Evolutionary conservation across 805 yeast genomes (phyloP), one percentile per base, ranked within the genome.

Genomic region (Ogataea pilisensis): DNA sequence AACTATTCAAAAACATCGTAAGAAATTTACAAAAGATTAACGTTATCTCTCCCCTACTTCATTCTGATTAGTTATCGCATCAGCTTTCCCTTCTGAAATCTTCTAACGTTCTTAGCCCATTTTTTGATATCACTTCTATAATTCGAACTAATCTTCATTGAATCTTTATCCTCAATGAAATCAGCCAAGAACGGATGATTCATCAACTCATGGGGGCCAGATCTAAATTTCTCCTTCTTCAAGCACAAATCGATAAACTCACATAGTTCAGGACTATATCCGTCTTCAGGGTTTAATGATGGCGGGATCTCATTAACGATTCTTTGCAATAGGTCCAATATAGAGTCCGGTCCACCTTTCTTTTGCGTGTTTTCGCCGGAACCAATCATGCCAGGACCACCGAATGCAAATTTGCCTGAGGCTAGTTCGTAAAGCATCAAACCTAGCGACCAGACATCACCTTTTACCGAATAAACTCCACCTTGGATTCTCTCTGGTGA

Each of bases 401-500:
- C 75, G 69, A 90, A 81, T 2, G 96, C 93, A 51, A 84, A 82
- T 39, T 71, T 72, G 0, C 98, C 98, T 3, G 85, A 78, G 1
- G 96, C 91, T 38, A 93, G 68, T 61, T 93, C 98, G 37, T 87
- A 78, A 31, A 93, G 69, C 82, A 90, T 85, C 34, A 93, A 68
- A 1, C 99, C 99, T 50, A 90, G 66, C 0, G 97, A 88, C 99
- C 99, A 93, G 11, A 93, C 91, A 61, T 93, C 99, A 29, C 95
- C 91, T 51, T 90, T 89, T n/a, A 90, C 82, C 8, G 95, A 85
- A 64, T 93, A 93, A 8, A 82, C 82, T 32, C 86, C 87, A 16
- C 99, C 99, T 64, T 89, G 96, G 41, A 93, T 91, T 47, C 99
- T 74, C 55, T 93, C 99, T 0, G 99, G 99, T 1, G 96, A 85